Percentiles rank a stretch among this genome's conserved stretches.
Conservation (phyloP, 331 rosid species). For the Arachis monticola region DNA sequence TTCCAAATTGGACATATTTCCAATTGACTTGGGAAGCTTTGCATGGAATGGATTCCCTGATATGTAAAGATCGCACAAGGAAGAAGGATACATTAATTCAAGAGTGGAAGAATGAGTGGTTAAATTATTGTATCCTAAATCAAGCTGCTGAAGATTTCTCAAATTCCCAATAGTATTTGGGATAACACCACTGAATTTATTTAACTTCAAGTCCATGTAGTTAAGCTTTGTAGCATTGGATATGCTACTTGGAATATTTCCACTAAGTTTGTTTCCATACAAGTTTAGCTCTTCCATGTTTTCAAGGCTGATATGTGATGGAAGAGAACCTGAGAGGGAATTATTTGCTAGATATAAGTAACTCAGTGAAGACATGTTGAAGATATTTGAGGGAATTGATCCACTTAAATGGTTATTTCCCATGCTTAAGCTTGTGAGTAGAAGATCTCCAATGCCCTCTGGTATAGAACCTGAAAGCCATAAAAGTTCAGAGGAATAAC, state of each 20-base stretch:
- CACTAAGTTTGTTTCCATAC: not conserved
- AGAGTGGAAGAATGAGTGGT: conserved; percentile 11
- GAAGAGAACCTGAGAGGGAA: conserved; percentile 38
- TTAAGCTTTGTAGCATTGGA: conserved; percentile 33
- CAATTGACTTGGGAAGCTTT: conserved; percentile 22
- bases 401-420: conserved; percentile 9
- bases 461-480: conserved; percentile 37
- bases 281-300: not conserved
- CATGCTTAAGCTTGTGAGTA: not conserved
- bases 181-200: conserved; percentile 33
- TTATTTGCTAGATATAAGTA: not conserved
- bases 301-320: conserved; percentile 28
- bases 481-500: not conserved
- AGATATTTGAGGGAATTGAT: conserved; percentile 35
- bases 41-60: conserved; percentile 32
- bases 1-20: conserved; percentile 32
- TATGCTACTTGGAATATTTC: conserved; percentile 30
- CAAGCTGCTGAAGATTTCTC: conserved; percentile 14
- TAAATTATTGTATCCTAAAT: conserved; percentile 9
- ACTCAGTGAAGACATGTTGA: conserved; percentile 36
- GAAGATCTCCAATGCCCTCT: conserved; percentile 30
- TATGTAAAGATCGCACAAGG: not conserved
- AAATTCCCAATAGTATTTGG: conserved; percentile 18
- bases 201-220: not conserved
- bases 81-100: conserved; percentile 33